Percentiles rank a stretch among this genome's conserved stretches.
Evolutionary conservation across 1,284 basidiomycete genomes (phyloP).

Genomic region (Sphaerobolus stellatus): DNA sequence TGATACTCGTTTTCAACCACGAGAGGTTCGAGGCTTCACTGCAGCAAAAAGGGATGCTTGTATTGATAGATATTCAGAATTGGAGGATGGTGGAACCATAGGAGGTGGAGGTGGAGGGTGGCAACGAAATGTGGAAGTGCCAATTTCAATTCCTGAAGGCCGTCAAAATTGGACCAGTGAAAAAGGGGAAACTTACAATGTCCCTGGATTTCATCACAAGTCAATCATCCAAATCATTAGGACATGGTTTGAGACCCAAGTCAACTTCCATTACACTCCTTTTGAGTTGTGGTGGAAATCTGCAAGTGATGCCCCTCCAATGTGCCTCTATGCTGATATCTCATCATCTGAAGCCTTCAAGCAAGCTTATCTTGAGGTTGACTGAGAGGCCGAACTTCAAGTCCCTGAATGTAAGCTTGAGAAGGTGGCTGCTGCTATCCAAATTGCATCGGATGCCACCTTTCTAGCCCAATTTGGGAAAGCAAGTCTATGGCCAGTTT

Average conservation of each 20-base stretch:
- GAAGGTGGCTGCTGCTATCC: slow-evolving; percentile 5
- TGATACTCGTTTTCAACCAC: neutral
- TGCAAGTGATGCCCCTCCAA: neutral
- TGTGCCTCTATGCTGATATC: slow-evolving; percentile 9
- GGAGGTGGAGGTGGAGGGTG: too few species aligned
- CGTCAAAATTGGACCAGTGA: neutral
- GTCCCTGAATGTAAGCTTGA: neutral
- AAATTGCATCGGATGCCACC: slow-evolving; percentile 15
- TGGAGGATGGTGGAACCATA: neutral
- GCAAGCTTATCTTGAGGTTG: slow-evolving; percentile 25
- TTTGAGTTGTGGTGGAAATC: neutral
- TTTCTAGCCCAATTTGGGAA: slow-evolving; percentile 12
- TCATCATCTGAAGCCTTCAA: slow-evolving; percentile 20
- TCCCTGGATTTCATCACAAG: neutral
- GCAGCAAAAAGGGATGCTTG: neutral
- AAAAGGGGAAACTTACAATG: neutral
- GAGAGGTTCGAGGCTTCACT: neutral
- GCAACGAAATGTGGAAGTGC: neutral
- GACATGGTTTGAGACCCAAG: neutral
- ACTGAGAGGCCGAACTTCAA: slow-evolving; percentile 14
- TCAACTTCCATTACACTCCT: neutral
- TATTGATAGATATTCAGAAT: neutral
- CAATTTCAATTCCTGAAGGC: neutral
- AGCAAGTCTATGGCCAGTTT: slow-evolving; percentile 22
- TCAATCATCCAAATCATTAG: neutral